Conservation (phyloP, 768 basidiomycete genomes). For the Russula sp. region DNA sequence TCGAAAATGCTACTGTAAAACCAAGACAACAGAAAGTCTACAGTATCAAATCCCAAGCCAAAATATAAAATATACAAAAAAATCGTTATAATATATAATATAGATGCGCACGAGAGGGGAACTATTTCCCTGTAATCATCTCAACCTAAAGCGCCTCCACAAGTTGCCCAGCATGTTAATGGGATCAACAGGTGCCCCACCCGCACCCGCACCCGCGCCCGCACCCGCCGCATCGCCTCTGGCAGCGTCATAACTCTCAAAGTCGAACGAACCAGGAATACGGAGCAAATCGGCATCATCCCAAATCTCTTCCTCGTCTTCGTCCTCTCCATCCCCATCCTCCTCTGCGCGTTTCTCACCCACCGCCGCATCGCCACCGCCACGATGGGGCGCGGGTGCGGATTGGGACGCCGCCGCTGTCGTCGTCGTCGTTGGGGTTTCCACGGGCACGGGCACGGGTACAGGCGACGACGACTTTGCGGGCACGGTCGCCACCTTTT, state of each 20-base stretch:
- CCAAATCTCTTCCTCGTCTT: background rate
- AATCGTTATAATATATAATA: no score
- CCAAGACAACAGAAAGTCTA: no score
- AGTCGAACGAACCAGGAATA: constrained; percentile 18
- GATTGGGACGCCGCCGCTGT: background rate
- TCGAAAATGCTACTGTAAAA: no score
- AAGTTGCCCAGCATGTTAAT: constrained; percentile 1
- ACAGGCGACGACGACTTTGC: background rate
- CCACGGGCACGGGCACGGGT: no score
- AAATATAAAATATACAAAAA: no score
- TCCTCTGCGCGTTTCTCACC: background rate
- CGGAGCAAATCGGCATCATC: background rate
- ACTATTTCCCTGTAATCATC: background rate
- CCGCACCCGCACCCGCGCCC: background rate
- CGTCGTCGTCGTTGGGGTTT: background rate
- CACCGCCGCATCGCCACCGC: background rate
- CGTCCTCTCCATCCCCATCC: background rate
- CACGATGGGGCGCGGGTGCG: no score
- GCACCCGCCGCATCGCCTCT: background rate
- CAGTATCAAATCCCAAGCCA: no score
- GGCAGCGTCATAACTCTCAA: background rate
- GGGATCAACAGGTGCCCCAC: background rate
- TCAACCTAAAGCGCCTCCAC: constrained; percentile 14
- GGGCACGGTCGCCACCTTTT: background rate
- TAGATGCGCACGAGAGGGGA: no score